Evolutionary conservation across 2,329 filamentous ascomycete genomes (phyloP).

Genomic region (Nigrospora osmanthi): DNA sequence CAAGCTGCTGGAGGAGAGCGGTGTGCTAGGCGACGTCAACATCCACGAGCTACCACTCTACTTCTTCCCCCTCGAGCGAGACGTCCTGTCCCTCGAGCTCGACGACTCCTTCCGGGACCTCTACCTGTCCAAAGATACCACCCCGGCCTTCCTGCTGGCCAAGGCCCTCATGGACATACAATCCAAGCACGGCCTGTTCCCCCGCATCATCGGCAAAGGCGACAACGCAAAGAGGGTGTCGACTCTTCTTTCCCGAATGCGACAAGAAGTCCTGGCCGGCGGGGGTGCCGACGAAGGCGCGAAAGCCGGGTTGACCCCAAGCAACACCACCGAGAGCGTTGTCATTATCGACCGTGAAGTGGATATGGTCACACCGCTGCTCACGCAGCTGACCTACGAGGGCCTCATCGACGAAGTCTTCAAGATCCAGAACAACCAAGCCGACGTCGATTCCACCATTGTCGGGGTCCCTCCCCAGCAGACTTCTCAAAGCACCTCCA

Average conservation of each 20-base stretch:
- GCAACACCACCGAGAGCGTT: conserved; percentile 78
- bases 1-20: conserved; percentile 83
- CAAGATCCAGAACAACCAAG: conserved; percentile 84
- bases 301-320: conserved; percentile 69
- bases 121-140: conserved; percentile 85
- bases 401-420: conserved; percentile 92
- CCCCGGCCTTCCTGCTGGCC: conserved; percentile 80
- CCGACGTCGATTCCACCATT: conserved; percentile 85
- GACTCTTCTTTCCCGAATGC: conserved; percentile 82
- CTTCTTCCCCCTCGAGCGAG: conserved; percentile 86
- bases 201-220: conserved; percentile 89
- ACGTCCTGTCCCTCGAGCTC: conserved; percentile 84
- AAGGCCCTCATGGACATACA: conserved; percentile 93
- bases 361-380: conserved; percentile 82
- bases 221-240: conserved; percentile 86
- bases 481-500: conserved; percentile 41
- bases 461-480: conserved; percentile 64
- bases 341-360: conserved; percentile 95
- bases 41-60: conserved; percentile 80
- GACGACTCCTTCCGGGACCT: conserved; percentile 81
- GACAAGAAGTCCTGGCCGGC: conserved; percentile 76
- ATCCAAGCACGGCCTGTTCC: conserved; percentile 85
- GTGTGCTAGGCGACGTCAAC: conserved; percentile 86
- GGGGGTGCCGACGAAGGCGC: conserved; percentile 60
- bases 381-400: conserved; percentile 95